Evolutionary conservation across 2,329 filamentous ascomycete genomes (phyloP).

Genomic region (Aureobasidium subglaciale): DNA sequence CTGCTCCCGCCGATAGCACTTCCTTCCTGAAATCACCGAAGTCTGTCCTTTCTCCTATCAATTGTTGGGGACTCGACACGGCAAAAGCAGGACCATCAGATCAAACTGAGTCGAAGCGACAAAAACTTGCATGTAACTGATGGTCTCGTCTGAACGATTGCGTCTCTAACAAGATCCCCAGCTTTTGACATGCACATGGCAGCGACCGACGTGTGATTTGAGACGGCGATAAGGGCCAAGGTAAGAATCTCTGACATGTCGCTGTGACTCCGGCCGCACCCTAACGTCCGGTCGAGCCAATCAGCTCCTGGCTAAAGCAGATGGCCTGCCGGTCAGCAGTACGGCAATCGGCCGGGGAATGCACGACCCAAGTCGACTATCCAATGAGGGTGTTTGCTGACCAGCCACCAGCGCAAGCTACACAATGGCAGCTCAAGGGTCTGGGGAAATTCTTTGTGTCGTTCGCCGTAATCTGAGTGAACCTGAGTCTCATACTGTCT

Average conservation of each 20-base stretch:
- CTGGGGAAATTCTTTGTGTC: slow-evolving; percentile 10
- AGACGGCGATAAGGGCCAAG: slow-evolving; percentile 1
- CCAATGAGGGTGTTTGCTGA: slow-evolving; percentile 6
- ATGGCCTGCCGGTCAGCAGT: not conserved
- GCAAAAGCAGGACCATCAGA: not conserved
- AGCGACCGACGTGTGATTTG: slow-evolving; percentile 1
- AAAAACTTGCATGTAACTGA: not conserved
- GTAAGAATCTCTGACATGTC: slow-evolving; percentile 2
- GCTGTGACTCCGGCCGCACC: not conserved
- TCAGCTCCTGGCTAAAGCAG: not conserved
- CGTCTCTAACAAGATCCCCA: not conserved
- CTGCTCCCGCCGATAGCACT: not conserved
- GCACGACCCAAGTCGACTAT: not conserved
- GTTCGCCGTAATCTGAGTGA: not conserved
- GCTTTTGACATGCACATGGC: not conserved
- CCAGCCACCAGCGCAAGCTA: not conserved
- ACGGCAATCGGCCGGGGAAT: not conserved
- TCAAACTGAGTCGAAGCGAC: not conserved
- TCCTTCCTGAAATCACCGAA: not conserved
- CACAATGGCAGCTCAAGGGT: slow-evolving; percentile 1
- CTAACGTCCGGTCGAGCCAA: not conserved
- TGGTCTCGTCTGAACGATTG: not conserved
- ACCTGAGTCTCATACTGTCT: not conserved
- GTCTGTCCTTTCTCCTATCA: not conserved
- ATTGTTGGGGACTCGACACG: not conserved